Evolutionary conservation across 805 yeast species (phyloP), one percentile per base, ranked within the genome.

Genomic region (Candida mattraensis): DNA sequence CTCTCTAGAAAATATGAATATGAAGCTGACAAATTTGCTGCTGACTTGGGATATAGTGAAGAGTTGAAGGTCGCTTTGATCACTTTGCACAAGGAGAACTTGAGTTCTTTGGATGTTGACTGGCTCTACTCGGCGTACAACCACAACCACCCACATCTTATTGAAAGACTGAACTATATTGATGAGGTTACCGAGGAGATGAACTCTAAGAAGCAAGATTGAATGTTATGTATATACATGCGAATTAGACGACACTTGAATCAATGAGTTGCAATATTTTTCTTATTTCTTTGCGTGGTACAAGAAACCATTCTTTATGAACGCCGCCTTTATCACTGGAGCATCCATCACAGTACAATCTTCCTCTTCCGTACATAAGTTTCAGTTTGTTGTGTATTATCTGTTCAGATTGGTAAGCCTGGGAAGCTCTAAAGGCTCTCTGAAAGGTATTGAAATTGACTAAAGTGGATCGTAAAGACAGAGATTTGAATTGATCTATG

Each of bases 1-100:
- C 59, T 88, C 40, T 78, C 89, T 6, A 85, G 99, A 74, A 76
- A 78, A 49, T 84, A 83, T 51, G 99, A 93, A 66, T 93, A 81
- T 55, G 87, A 93, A 64, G 98, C 99, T 12, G 99, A 91, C 60
- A 78, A 72, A 44, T 88, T 74, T 58, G 96, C 98, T 12, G 80
- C 78, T 37, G 67, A 72, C 31, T 74, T 79, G 48, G 95, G 95
- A 17, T 80, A 80, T 57, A 70, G 84, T 7, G 67, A 72, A 20
- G 79, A 79, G 33, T 74, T 93, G 57, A 75, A 83, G 33, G 67
- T 67, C 35, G 80, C 96, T 2, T 73, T 93, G 55, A 81, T 87
- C 55, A 78, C 74, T 45, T 66, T 93, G 45, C 84, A 82, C 54
- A 78, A 78, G 51, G 85, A 87, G 56, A 91, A 93, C 62, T 74